Conservation (phyloP, 2,329 filamentous ascomycete species). For the Colletotrichum sp. region DNA sequence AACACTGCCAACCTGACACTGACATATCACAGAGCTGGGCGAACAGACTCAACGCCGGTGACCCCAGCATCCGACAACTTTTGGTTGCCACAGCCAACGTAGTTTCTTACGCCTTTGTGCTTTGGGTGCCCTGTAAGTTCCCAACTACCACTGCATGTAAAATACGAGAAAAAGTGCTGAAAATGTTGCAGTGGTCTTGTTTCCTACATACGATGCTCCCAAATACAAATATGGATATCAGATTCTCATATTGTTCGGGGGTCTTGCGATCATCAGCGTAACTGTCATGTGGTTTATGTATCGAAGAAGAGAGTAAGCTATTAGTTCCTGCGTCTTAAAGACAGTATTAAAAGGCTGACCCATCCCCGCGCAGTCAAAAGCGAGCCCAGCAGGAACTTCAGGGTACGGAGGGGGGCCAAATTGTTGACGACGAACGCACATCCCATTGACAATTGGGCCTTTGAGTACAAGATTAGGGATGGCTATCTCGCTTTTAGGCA, state of each 20-base stretch:
- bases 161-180: accelerated
- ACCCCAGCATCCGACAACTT: neutral
- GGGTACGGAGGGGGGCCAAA: neutral
- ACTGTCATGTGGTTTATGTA: conserved; percentile 12
- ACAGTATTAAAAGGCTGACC: accelerated
- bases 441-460: neutral
- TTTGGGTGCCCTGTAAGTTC: conserved; percentile 4
- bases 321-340: accelerated
- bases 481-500: neutral
- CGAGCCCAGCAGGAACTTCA: neutral
- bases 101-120: conserved; percentile 7
- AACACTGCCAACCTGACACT: neutral
- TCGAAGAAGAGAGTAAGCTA: neutral
- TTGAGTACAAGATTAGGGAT: neutral
- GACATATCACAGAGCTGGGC: conserved; percentile 1
- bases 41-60: neutral
- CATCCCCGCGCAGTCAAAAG: neutral
- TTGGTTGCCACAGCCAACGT: conserved; percentile 2
- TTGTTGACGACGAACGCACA: accelerated
- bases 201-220: conserved; percentile 37
- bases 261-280: conserved; percentile 26
- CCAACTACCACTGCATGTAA: accelerated
- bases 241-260: conserved; percentile 35
- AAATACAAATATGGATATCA: conserved; percentile 39
- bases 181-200: conserved; percentile 27